These are phyloP conservation scores for Aspergillus puulaauensis DNA, from an alignment of 2,329 filamentous ascomycete genomes.

Conservation along the genomic window DNA sequence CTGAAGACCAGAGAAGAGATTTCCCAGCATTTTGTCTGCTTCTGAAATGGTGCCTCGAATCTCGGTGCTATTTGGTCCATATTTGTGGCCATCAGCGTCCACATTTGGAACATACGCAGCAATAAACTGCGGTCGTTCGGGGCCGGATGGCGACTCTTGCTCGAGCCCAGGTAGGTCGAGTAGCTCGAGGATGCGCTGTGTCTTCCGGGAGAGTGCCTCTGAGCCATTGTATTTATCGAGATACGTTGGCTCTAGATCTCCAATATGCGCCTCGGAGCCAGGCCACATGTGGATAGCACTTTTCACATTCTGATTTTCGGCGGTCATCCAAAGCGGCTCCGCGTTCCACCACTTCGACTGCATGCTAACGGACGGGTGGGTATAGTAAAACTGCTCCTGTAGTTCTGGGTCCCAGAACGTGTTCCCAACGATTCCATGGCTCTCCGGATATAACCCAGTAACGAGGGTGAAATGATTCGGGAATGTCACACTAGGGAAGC, in stretches of 20 bases:
- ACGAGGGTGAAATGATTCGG: slow-evolving; percentile 94
- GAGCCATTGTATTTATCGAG: slow-evolving; percentile 81
- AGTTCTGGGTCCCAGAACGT: slow-evolving; percentile 85
- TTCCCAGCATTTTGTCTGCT: slow-evolving; percentile 81
- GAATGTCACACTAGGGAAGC: slow-evolving; percentile 95
- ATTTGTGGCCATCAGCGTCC: slow-evolving; percentile 80
- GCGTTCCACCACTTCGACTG: slow-evolving; percentile 92
- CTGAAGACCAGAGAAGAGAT: slow-evolving; percentile 73
- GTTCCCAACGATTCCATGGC: slow-evolving; percentile 90
- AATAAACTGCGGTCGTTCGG: slow-evolving; percentile 81
- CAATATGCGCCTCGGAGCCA: slow-evolving; percentile 84
- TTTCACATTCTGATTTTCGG: slow-evolving; percentile 75
- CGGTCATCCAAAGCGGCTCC: slow-evolving; percentile 91
- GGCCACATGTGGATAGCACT: slow-evolving; percentile 98
- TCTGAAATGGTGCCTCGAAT: slow-evolving; percentile 72
- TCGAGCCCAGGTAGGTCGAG: slow-evolving; percentile 78
- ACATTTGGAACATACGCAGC: slow-evolving; percentile 94
- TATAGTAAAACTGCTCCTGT: slow-evolving; percentile 83
- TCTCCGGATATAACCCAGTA: slow-evolving; percentile 88
- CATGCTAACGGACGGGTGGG: slow-evolving; percentile 71
- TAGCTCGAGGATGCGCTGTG: slow-evolving; percentile 74
- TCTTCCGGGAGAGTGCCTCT: slow-evolving; percentile 73
- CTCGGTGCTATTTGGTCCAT: slow-evolving; percentile 92
- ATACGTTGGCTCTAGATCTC: slow-evolving; percentile 71
- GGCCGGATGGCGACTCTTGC: slow-evolving; percentile 49